Conservation (phyloP, 2,329 filamentous ascomycete species). For the Dothistroma septosporum region DNA sequence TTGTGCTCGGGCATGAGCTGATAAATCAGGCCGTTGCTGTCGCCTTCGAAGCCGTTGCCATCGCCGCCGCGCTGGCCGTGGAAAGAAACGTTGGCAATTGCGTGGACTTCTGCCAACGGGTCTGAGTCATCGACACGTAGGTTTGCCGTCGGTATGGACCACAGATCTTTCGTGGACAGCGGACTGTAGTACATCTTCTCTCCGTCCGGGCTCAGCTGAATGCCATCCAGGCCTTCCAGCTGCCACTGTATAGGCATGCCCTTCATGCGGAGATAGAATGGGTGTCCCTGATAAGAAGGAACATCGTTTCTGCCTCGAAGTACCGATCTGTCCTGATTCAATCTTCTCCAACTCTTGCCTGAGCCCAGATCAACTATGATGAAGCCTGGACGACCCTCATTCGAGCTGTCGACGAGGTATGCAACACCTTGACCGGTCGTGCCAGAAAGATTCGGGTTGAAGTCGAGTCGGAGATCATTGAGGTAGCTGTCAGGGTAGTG, state of each 20-base stretch:
- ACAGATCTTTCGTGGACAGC: slow-evolving; percentile 38
- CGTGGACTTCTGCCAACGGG: slow-evolving; percentile 38
- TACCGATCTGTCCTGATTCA: slow-evolving; percentile 34
- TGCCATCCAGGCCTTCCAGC: slow-evolving; percentile 38
- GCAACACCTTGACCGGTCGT: slow-evolving; percentile 42
- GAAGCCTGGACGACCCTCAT: slow-evolving; percentile 46
- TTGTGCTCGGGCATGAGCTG: slow-evolving; percentile 47
- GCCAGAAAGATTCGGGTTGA: slow-evolving; percentile 38
- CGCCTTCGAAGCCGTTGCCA: slow-evolving; percentile 45
- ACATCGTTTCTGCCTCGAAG: slow-evolving; percentile 32
- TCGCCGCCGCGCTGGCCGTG: slow-evolving; percentile 46
- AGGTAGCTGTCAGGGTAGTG: slow-evolving; percentile 47
- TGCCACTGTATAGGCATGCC: slow-evolving; percentile 28
- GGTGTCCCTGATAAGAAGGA: slow-evolving; percentile 32
- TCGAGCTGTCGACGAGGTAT: slow-evolving; percentile 46
- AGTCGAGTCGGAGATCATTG: slow-evolving; percentile 47
- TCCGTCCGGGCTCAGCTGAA: slow-evolving; percentile 35
- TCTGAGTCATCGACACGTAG: slow-evolving; percentile 31
- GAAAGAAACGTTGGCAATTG: slow-evolving; percentile 45
- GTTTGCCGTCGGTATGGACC: slow-evolving; percentile 31
- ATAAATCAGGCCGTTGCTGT: slow-evolving; percentile 44
- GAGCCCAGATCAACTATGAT: slow-evolving; percentile 45
- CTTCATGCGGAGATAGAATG: slow-evolving; percentile 29
- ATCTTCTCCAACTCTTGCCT: slow-evolving; percentile 41
- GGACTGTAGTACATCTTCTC: slow-evolving; percentile 44